Base-by-base conservation (phyloP, 2,329 filamentous ascomycete species). In the Thielaviopsis populi region DNA sequence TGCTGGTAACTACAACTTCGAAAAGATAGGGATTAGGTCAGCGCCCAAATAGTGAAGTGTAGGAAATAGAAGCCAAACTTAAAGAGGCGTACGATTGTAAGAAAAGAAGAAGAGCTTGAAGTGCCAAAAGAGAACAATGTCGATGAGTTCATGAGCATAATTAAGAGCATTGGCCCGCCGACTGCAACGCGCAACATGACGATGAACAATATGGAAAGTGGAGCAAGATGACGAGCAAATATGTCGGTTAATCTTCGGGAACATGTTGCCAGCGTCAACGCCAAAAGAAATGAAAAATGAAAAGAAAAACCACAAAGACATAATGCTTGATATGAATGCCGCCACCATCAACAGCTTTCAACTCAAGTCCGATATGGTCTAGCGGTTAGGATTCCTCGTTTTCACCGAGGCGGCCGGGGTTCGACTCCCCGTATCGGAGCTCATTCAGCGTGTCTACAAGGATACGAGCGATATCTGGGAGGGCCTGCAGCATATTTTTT, bases 311-410 rank as follows among this genome's bases (percentile, higher is more conserved):
- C 48, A 53, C 19, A 53, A 2, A 22, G 5, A n/a, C 53, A 33
- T 37, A 37, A 8, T 37, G 33, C 7, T 4, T 7, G 8, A 37
- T 37, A 37, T 37, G 5, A 8, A 37, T 4, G 33, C 33, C 5
- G 33, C 33, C 33, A 37, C 33, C 33, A 37, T 7, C 8, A 37
- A 37, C 33, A 37, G 33, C 7, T 4, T 4, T 37, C 33, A 37
- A 10, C 8, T 37, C 4, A 6, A 37, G 27, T 56, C 64, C 64
- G 64, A 65, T 65, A 65, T 65, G 64, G 64, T 65, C 64, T 65
- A 65, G 61, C 64, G 64, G 64, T 65, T 65, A 65, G 60, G 64
- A 65, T 65, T 63, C 64, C 64, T 65, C 64, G 64, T 63, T 65
- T 65, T 65, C 64, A 65, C 64, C 64, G 64, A 63, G 64, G 64